phyloP scores from a whole-genome alignment of 2,329 filamentous ascomycete species.

The Ceratocystis smalleyi region DNA sequence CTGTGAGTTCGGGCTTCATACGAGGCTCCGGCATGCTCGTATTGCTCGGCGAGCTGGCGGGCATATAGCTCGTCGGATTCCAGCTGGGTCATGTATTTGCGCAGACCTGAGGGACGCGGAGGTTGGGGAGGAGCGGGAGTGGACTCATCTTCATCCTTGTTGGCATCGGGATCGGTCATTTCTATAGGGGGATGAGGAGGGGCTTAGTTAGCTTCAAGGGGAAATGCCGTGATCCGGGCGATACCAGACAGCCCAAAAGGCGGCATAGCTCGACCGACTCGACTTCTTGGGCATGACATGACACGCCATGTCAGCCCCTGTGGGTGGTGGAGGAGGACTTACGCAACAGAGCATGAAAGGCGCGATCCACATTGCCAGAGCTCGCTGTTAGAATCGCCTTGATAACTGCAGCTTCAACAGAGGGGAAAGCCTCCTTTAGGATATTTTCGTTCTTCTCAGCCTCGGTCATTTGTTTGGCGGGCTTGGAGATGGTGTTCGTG shows the following conservation, averaged over 20 bases:
- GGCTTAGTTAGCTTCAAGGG: background rate
- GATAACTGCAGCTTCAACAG: constrained; percentile 63
- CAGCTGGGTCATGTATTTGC: constrained; percentile 57
- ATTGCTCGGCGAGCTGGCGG: constrained; percentile 83
- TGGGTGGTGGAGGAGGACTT: constrained; percentile 21
- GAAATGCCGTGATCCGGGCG: background rate
- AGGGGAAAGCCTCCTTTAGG: constrained; percentile 84
- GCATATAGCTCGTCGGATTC: constrained; percentile 86
- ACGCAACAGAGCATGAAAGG: constrained; percentile 89
- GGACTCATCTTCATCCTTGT: constrained; percentile 38
- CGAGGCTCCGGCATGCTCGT: constrained; percentile 43
- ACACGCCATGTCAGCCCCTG: too few species aligned
- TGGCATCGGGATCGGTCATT: constrained; percentile 66
- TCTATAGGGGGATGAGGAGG: constrained; percentile 28
- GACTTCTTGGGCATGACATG: background rate
- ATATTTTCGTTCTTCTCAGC: constrained; percentile 75
- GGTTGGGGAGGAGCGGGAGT: constrained; percentile 54
- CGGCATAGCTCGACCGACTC: too few species aligned
- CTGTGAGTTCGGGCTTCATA: constrained; percentile 38
- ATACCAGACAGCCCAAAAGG: too few species aligned
- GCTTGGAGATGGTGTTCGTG: constrained; percentile 54
- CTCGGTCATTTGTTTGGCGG: constrained; percentile 66
- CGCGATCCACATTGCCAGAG: constrained; percentile 72
- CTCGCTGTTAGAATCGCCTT: constrained; percentile 81
- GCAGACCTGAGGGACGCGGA: constrained; percentile 51